Evolutionary conservation across 129 eudicot species (phyloP).

Genomic region (Glebionis coronaria): DNA sequence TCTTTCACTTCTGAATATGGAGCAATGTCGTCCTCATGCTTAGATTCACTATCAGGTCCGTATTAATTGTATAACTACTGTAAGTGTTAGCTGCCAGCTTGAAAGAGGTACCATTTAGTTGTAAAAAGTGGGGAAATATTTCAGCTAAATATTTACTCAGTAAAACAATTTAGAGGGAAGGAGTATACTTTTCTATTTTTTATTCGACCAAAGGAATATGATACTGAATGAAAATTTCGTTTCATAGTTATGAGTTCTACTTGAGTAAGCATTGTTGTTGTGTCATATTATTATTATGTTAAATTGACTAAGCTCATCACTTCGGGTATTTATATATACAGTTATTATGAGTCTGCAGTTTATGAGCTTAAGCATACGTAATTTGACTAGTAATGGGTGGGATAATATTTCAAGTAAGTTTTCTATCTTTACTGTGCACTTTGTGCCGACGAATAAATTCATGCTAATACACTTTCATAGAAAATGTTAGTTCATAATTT

Average conservation of each 20-base stretch:
- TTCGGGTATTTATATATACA: constrained; percentile 15
- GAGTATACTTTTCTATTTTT: background rate
- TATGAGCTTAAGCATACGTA: constrained; percentile 82
- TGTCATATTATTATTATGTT: background rate
- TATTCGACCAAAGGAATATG: background rate
- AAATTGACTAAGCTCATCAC: background rate
- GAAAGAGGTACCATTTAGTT: too few species aligned
- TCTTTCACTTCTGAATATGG: too few species aligned
- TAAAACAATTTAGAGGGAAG: background rate
- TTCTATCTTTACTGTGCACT: background rate
- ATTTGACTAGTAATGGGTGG: constrained; percentile 15
- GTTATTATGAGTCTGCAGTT: constrained; percentile 62
- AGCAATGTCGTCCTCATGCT: too few species aligned
- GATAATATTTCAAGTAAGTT: constrained; percentile 17
- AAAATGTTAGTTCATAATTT: constrained; percentile 53
- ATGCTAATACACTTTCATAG: background rate
- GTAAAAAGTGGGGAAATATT: too few species aligned
- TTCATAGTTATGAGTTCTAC: too few species aligned
- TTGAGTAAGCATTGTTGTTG: background rate
- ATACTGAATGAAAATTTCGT: background rate
- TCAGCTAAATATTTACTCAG: too few species aligned
- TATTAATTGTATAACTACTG: too few species aligned
- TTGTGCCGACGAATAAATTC: background rate
- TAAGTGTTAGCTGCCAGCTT: too few species aligned
- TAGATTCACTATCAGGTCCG: too few species aligned